These are phyloP conservation scores for Kwoniella shivajii DNA, from an alignment of 1,284 basidiomycete genomes.

Conservation along the genomic window DNA sequence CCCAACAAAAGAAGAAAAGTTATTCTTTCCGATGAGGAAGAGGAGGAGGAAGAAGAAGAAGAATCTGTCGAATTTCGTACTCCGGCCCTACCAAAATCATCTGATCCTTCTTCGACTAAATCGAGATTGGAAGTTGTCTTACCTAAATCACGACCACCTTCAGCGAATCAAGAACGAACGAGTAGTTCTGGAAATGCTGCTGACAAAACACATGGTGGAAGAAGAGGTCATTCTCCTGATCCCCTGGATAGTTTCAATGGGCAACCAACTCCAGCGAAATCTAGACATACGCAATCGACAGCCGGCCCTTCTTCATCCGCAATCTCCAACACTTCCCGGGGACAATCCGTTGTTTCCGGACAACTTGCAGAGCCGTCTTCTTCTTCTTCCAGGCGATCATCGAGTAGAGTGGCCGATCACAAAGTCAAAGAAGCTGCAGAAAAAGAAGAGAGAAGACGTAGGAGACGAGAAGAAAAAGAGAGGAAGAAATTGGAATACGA, in stretches of 20 bases:
- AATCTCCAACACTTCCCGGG: neutral
- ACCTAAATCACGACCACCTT: slow-evolving; percentile 5
- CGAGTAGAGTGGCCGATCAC: slow-evolving; percentile 22
- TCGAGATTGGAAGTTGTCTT: slow-evolving; percentile 19
- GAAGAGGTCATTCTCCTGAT: slow-evolving; percentile 13
- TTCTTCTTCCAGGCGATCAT: slow-evolving; percentile 5
- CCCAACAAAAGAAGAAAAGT: neutral
- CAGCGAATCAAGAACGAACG: neutral
- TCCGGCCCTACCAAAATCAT: neutral
- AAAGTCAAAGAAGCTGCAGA: slow-evolving; percentile 27
- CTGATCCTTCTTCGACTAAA: neutral
- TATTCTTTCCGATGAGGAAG: slow-evolving; percentile 9
- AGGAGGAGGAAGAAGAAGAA: slow-evolving; percentile 18
- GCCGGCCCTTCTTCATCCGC: slow-evolving; percentile 5
- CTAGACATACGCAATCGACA: neutral
- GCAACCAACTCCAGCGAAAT: slow-evolving; percentile 10
- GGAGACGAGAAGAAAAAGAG: slow-evolving; percentile 23
- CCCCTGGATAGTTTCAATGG: slow-evolving; percentile 11
- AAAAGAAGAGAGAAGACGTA: slow-evolving; percentile 26
- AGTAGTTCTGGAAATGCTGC: neutral
- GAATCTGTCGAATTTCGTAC: slow-evolving; percentile 2
- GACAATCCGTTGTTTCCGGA: neutral
- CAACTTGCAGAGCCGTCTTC: too few relatives aligned
- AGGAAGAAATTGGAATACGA: slow-evolving; percentile 7
- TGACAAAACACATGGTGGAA: neutral